A percentile compares a stretch with the other conserved stretches of the same genome.
Evolutionary conservation across 805 yeast genomes (phyloP).

Genomic region (Blastobotrys attinorum): DNA sequence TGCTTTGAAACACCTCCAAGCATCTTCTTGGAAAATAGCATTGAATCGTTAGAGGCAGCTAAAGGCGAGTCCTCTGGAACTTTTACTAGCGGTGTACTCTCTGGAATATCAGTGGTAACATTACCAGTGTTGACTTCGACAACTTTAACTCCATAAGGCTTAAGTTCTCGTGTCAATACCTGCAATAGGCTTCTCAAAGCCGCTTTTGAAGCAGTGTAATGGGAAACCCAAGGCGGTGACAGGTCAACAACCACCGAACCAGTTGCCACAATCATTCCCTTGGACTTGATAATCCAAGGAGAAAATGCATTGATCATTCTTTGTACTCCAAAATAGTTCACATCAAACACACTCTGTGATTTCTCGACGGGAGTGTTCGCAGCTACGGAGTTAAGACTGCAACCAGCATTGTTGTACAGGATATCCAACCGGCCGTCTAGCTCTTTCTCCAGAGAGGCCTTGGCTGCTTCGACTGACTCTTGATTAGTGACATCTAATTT

Average conservation of each 20-base stretch:
- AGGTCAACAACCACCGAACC: constrained; percentile 62
- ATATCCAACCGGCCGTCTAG: constrained; percentile 38
- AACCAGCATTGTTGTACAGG: constrained; percentile 71
- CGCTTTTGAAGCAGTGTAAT: constrained; percentile 64
- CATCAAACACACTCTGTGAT: constrained; percentile 45
- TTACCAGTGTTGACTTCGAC: constrained; percentile 68
- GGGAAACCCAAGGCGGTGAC: constrained; percentile 63
- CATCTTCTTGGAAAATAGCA: no score
- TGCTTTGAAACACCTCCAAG: neutral
- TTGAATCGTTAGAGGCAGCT: neutral
- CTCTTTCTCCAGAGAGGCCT: constrained; percentile 33
- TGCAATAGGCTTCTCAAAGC: constrained; percentile 69
- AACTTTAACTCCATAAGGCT: constrained; percentile 64
- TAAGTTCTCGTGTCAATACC: constrained; percentile 55
- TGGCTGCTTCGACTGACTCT: constrained; percentile 37
- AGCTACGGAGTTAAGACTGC: constrained; percentile 65
- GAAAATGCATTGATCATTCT: constrained; percentile 53
- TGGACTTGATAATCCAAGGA: constrained; percentile 49
- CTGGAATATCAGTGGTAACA: constrained; percentile 29
- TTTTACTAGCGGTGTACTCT: neutral
- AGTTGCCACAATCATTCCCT: constrained; percentile 65
- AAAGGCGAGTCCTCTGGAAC: neutral
- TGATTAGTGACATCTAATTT: constrained; percentile 50
- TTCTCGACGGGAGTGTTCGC: constrained; percentile 53
- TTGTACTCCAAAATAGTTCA: constrained; percentile 65